Evolutionary conservation across 768 basidiomycete genomes (phyloP).

Genomic region (Boletus speciosus): DNA sequence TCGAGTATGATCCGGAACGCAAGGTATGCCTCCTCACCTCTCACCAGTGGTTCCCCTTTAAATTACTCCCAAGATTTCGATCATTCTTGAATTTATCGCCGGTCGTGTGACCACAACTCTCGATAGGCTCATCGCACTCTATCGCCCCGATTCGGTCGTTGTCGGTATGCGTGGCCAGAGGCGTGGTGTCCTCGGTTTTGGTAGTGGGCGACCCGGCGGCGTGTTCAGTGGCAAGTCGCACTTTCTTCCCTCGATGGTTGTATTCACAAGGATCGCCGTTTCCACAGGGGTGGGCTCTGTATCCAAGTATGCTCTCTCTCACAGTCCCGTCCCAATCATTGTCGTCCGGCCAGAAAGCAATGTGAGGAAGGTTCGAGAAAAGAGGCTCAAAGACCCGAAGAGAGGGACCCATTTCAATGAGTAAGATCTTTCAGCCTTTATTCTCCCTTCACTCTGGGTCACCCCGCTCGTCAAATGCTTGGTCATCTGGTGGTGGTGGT

Average conservation of each 20-base stretch:
- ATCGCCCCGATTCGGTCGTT: constrained; percentile 87
- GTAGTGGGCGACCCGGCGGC: constrained; percentile 26
- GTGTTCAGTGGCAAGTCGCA: constrained; percentile 23
- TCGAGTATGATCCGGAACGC: constrained; percentile 72
- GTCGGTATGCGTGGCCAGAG: constrained; percentile 84
- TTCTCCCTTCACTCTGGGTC: neutral
- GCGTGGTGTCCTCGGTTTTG: constrained; percentile 44
- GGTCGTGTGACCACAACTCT: constrained; percentile 87
- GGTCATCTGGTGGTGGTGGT: neutral
- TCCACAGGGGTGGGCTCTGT: constrained; percentile 61
- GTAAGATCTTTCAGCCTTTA: constrained; percentile 26
- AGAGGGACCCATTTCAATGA: constrained; percentile 80
- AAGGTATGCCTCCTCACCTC: constrained; percentile 45
- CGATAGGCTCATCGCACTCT: constrained; percentile 88
- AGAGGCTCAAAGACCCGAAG: constrained; percentile 86
- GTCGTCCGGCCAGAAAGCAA: constrained; percentile 91
- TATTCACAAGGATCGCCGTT: constrained; percentile 24
- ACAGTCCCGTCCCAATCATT: constrained; percentile 93
- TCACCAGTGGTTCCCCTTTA: neutral
- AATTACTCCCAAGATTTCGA: constrained; percentile 56
- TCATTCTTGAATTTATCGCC: constrained; percentile 92
- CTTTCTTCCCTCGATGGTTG: neutral
- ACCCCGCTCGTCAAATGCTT: neutral
- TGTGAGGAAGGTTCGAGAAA: constrained; percentile 78
- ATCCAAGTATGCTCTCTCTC: constrained; percentile 75